Evolutionary conservation across 2,329 filamentous ascomycete species (phyloP).

Genomic region (Aspergillus novofumigatus): DNA sequence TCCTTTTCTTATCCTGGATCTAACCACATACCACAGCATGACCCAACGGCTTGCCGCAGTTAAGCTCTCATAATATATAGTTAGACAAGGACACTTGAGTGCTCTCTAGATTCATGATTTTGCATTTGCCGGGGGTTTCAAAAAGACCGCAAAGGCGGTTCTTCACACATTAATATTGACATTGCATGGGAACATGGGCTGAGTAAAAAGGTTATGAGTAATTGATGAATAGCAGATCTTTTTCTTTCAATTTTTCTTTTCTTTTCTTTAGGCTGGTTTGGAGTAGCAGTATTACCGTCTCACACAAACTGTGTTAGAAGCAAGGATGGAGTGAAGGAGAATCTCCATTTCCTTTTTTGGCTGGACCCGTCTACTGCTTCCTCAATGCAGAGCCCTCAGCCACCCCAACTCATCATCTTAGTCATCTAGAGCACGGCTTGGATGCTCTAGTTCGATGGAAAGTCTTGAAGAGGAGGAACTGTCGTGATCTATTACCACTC

Average conservation of each 20-base stretch:
- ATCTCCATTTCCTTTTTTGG: too few species aligned
- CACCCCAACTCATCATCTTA: neutral
- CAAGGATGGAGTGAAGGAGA: neutral
- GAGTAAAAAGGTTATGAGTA: conserved; percentile 11
- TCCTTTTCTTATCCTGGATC: neutral
- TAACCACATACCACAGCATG: conserved; percentile 26
- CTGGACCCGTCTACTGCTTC: neutral
- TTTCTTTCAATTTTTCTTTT: conserved; percentile 1
- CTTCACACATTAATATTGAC: conserved; percentile 14
- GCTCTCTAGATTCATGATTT: conserved; percentile 8
- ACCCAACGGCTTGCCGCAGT: conserved; percentile 32
- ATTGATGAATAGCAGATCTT: conserved; percentile 6
- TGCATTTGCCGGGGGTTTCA: conserved; percentile 12
- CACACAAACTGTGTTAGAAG: neutral
- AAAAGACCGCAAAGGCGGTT: conserved; percentile 13
- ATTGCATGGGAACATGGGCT: conserved; percentile 5
- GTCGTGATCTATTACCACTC: neutral
- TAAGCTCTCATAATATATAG: conserved; percentile 20
- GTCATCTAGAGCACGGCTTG: neutral
- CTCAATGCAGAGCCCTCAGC: neutral
- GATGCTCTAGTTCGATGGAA: neutral
- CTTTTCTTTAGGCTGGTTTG: neutral
- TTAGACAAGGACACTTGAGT: conserved; percentile 7
- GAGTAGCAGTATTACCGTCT: neutral
- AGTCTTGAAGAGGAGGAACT: neutral